phyloP scores from a whole-genome alignment of 2,329 filamentous ascomycete species.

The Pleomassaria siparia region DNA sequence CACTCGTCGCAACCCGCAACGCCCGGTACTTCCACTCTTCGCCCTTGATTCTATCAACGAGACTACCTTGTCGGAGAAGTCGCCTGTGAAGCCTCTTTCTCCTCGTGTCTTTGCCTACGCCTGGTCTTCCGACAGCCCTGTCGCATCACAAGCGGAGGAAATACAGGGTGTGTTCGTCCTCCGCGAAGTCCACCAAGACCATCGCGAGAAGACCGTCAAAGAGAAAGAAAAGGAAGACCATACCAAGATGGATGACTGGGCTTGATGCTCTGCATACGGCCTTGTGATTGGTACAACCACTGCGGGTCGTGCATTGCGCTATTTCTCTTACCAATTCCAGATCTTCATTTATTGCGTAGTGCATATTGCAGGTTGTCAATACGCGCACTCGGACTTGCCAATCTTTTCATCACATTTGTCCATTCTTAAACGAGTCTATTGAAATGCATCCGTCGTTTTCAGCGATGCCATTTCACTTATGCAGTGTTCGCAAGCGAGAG shows the following conservation, averaged over 20 bases:
- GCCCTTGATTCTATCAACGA: conserved; percentile 7
- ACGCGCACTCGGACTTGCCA: too few relatives aligned
- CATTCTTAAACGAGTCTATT: too few relatives aligned
- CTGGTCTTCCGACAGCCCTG: conserved; percentile 23
- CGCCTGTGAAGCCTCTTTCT: conserved; percentile 1
- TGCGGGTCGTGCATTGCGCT: too few relatives aligned
- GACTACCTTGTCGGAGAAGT: conserved; percentile 1
- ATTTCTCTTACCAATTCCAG: too few relatives aligned
- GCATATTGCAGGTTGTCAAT: too few relatives aligned
- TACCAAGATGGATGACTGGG: neutral
- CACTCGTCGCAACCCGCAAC: conserved; percentile 3
- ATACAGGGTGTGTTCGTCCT: conserved; percentile 25
- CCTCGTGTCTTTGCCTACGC: conserved; percentile 22
- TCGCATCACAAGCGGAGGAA: conserved; percentile 4
- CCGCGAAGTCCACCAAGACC: conserved; percentile 25
- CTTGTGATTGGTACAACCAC: neutral
- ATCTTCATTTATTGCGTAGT: too few relatives aligned
- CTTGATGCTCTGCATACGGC: neutral
- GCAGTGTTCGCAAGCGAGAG: too few relatives aligned
- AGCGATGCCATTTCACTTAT: too few relatives aligned
- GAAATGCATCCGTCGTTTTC: too few relatives aligned
- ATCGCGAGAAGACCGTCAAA: neutral
- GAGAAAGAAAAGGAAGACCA: neutral
- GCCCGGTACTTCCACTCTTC: conserved; percentile 24
- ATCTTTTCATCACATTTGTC: too few relatives aligned